These are phyloP conservation scores for Tuber melanosporum DNA, from an alignment of 495 filamentous ascomycete genomes.

Conservation along the genomic window DNA sequence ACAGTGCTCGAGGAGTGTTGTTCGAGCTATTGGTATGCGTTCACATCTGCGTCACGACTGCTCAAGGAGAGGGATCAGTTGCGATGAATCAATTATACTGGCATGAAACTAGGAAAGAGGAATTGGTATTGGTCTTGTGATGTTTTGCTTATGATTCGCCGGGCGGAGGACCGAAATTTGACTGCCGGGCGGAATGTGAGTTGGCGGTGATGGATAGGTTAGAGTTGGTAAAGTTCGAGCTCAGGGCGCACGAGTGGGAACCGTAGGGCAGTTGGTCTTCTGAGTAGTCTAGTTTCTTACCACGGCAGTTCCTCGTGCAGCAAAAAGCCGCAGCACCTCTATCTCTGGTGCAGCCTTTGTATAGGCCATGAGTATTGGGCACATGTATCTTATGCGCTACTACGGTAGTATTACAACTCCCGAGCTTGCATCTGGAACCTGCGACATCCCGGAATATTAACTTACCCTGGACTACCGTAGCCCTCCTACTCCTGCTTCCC, in stretches of 20 bases:
- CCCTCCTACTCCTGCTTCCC: background rate
- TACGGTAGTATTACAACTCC: too few relatives aligned
- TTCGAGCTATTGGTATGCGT: too few relatives aligned
- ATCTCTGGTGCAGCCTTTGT: background rate
- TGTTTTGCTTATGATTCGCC: background rate
- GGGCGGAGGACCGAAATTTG: background rate
- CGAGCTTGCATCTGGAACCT: background rate
- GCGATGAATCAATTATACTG: too few relatives aligned
- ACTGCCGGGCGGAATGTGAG: background rate
- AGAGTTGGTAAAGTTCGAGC: background rate
- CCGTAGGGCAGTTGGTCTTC: background rate
- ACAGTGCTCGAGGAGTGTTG: too few relatives aligned
- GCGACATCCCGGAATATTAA: background rate
- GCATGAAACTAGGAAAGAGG: background rate
- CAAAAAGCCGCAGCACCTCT: background rate
- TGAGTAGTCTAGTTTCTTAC: background rate
- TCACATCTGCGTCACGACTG: too few relatives aligned
- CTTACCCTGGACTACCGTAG: background rate
- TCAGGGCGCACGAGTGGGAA: background rate
- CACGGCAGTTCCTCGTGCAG: background rate
- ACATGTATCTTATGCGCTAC: background rate
- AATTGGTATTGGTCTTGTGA: background rate
- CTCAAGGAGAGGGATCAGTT: too few relatives aligned
- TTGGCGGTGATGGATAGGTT: background rate
- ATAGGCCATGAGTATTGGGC: background rate